Evolutionary conservation across 2,329 filamentous ascomycete genomes (phyloP).

Genomic region (Epichloe scottii): DNA sequence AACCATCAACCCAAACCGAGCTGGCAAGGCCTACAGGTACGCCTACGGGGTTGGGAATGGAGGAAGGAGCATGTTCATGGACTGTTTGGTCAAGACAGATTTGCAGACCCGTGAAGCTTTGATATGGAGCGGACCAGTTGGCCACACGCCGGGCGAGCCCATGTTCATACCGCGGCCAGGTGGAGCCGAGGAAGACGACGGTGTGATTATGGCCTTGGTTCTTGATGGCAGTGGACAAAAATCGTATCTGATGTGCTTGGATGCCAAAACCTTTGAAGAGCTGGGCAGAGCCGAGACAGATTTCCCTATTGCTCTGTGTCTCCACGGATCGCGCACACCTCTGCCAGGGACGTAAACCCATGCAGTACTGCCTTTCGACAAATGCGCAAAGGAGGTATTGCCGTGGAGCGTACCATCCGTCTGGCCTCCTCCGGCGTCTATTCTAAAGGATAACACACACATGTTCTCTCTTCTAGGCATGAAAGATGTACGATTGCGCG

Average conservation of each 20-base stretch:
- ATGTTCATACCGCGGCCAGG: slow-evolving; percentile 46
- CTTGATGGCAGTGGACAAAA: slow-evolving; percentile 44
- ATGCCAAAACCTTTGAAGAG: slow-evolving; percentile 51
- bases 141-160: slow-evolving; percentile 56
- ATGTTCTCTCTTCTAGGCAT: no score
- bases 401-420: no score
- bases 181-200: slow-evolving; percentile 45
- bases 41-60: slow-evolving; percentile 45
- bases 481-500: no score
- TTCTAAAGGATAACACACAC: no score
- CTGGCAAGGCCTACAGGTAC: slow-evolving; percentile 43
- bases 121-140: slow-evolving; percentile 43
- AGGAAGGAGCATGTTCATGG: slow-evolving; percentile 46
- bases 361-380: no score
- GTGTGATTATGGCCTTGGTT: slow-evolving; percentile 48
- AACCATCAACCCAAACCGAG: slow-evolving; percentile 47
- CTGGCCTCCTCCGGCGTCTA: no score
- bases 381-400: no score
- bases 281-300: slow-evolving; percentile 49
- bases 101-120: slow-evolving; percentile 35
- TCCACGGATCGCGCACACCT: slow-evolving; percentile 44
- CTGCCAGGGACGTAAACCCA: not conserved
- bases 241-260: slow-evolving; percentile 55
- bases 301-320: slow-evolving; percentile 48
- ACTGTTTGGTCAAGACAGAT: slow-evolving; percentile 55